Evolutionary conservation across 257 asterid genomes (phyloP), one percentile per base, ranked within the genome.

Genomic region (Ehretia macrophylla): DNA sequence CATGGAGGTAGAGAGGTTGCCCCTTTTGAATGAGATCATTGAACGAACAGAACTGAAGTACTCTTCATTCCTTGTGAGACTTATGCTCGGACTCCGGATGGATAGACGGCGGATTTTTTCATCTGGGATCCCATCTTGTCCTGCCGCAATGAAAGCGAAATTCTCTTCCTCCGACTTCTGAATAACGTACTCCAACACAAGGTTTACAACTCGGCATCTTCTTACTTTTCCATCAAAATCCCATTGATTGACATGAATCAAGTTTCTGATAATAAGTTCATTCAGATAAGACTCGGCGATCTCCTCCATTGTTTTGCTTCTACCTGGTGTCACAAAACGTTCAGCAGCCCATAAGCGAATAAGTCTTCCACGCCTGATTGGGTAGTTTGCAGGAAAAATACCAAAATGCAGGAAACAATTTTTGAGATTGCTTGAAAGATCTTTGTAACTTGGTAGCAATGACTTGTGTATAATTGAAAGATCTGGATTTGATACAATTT

Each of bases 281-380:
- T 35, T 8, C 0, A 61, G 73, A 59, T 62, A 68, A 11, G 35
- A 23, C 51, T 62, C 74, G 50, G 68, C 74, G 14, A 62, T 13
- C 17, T 62, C 74, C 23, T 68, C 74, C 18, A 53, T 55, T 56
- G 38, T 32, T 49, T 62, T 68, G 32, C 44, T 48, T 46, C 1
- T 47, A 14, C 14, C 22, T 39, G 12, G 10, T 55, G 56, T 40
- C 59, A 68, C 37, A 18, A n/a, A 64, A 38, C 11, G 44, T 17
- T 69, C 69, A 0, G 74, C 74, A 11, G 56, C 55, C 75, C 66
- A 69, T 60, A 63, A 49, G 50, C 60, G 66, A 32, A 69, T 57
- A 44, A 69, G 19, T 51, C 19, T 63, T 47, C 70, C 23, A 27
- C 65, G 10, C 9, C 49, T 64, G 40, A 63, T 62, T 3, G 52